Evolutionary conservation across 2,329 filamentous ascomycete species (phyloP).

Genomic region (Trichoderma sp.): DNA sequence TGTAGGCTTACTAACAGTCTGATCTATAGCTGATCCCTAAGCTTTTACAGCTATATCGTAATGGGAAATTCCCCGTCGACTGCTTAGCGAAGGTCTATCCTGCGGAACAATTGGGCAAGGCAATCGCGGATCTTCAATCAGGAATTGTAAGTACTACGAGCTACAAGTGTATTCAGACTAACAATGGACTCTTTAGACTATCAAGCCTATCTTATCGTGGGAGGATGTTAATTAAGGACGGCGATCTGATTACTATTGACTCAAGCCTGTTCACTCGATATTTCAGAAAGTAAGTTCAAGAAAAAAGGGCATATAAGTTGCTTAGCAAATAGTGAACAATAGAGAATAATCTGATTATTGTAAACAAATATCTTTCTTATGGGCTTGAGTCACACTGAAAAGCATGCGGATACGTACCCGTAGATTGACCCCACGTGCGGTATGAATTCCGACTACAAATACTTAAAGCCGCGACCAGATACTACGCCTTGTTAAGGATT

Average conservation of each 20-base stretch:
- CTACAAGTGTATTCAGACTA: not conserved
- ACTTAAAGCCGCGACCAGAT: not conserved
- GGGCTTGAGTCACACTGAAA: not conserved
- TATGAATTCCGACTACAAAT: not conserved
- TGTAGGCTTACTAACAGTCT: not conserved
- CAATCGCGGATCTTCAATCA: not conserved
- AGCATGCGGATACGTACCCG: not conserved
- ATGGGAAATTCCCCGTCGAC: not conserved
- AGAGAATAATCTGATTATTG: no score
- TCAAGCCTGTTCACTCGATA: not conserved
- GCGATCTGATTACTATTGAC: not conserved
- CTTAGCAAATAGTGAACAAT: no score
- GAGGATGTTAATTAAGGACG: not conserved
- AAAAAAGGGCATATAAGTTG: not conserved
- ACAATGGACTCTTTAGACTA: not conserved
- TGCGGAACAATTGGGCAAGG: not conserved
- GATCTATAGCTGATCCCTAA: not conserved
- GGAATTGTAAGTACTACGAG: not conserved
- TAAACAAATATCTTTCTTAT: not conserved
- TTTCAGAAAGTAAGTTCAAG: not conserved
- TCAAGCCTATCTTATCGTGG: not conserved
- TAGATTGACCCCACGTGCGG: not conserved
- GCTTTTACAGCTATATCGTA: not conserved
- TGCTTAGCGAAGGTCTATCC: not conserved
- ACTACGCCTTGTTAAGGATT: not conserved